phyloP scores from a whole-genome alignment of 73 alveolate genomes.

The Paraurostyla sp. region DNA sequence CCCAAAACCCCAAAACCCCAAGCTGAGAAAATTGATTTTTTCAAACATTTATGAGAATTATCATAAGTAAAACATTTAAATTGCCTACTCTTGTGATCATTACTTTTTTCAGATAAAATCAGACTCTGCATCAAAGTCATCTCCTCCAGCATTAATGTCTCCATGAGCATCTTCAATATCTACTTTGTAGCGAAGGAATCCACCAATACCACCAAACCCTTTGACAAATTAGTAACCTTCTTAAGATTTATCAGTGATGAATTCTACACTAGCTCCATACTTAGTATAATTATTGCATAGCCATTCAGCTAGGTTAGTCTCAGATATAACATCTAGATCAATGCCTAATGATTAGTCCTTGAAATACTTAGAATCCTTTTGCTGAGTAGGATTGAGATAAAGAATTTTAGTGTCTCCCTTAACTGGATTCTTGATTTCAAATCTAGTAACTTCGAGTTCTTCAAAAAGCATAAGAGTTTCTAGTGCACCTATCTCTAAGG shows the following conservation, averaged over 20 bases:
- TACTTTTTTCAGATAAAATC: conserved; percentile 66
- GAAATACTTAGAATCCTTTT: conserved; percentile 82
- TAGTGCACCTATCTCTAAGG: conserved; percentile 96
- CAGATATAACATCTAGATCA: conserved; percentile 89
- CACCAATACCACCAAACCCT: conserved; percentile 99
- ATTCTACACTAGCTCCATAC: conserved; percentile 95
- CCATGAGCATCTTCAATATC: conserved; percentile 81
- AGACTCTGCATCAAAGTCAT: conserved; percentile 80
- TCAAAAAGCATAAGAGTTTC: conserved; percentile 95
- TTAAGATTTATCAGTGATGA: conserved; percentile 97
- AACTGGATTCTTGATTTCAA: conserved; percentile 74
- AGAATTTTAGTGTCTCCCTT: conserved; percentile 74
- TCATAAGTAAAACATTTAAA: not conserved
- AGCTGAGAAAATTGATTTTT: too few species aligned
- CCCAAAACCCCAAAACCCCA: too few species aligned
- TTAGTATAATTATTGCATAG: conserved; percentile 91
- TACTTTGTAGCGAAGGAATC: conserved; percentile 96
- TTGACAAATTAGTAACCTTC: conserved; percentile 98
- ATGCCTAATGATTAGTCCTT: conserved; percentile 84
- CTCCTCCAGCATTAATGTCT: conserved; percentile 77
- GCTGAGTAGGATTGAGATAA: conserved; percentile 71
- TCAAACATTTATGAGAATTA: not conserved
- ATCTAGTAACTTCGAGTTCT: conserved; percentile 86
- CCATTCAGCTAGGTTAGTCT: conserved; percentile 96
- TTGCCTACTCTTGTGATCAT: not conserved